Evolutionary conservation across 768 basidiomycete species (phyloP).

Genomic region (Gelatoporia subvermispora): DNA sequence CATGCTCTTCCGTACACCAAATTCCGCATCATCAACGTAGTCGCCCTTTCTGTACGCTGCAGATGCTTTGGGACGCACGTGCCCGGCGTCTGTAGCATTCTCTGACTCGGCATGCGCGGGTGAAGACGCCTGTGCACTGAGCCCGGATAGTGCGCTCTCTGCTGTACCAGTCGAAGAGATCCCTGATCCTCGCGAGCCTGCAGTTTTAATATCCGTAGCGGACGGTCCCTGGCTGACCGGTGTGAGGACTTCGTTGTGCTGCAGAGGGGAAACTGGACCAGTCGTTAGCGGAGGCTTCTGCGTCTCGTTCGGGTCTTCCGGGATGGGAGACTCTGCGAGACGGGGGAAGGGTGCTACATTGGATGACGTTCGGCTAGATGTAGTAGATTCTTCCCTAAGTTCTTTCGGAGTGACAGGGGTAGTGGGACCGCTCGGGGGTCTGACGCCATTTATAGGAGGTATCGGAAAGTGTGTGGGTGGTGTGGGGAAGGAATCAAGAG

Average conservation of each 20-base stretch:
- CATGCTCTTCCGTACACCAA: constrained; percentile 19
- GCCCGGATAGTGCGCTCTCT: neutral
- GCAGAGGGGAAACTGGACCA: constrained; percentile 3
- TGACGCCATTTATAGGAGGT: constrained; percentile 34
- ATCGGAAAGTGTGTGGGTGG: constrained; percentile 72
- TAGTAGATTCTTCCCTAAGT: neutral
- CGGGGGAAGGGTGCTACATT: constrained; percentile 10
- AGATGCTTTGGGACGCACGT: neutral
- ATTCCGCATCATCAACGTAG: constrained; percentile 21
- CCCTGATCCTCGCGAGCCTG: neutral
- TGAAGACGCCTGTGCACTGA: neutral
- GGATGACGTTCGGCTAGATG: constrained; percentile 2
- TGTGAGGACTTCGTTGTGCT: constrained; percentile 2
- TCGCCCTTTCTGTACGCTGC: constrained; percentile 11
- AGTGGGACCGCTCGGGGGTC: constrained; percentile 1
- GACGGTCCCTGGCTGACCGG: neutral
- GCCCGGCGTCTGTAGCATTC: neutral
- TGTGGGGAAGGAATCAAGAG: constrained; percentile 67
- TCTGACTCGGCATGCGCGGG: neutral
- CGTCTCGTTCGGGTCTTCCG: constrained; percentile 1
- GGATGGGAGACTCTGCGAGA: constrained; percentile 9
- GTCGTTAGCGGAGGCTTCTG: constrained; percentile 2
- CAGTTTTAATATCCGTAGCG: neutral
- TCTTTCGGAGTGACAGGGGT: constrained; percentile 5
- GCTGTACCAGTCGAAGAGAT: neutral